phyloP scores from a whole-genome alignment of 768 basidiomycete genomes.

The Auricularia cornea region DNA sequence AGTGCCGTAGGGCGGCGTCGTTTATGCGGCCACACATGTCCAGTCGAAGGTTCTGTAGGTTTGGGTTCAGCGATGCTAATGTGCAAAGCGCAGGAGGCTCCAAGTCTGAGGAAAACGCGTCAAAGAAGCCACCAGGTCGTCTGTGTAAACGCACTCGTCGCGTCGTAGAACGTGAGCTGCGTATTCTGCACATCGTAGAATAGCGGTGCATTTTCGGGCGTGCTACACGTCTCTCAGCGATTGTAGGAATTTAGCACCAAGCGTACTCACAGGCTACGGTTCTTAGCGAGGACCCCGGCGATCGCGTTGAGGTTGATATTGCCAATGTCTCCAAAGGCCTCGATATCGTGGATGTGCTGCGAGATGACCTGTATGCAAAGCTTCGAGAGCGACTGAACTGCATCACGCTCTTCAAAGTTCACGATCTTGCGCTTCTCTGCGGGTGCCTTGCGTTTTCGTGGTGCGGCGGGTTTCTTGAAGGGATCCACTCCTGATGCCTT shows the following conservation, averaged over 20 bases:
- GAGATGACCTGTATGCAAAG: conserved; percentile 84
- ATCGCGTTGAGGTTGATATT: conserved; percentile 77
- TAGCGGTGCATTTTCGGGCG: conserved; percentile 65
- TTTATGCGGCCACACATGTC: conserved; percentile 82
- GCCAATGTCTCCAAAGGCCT: conserved; percentile 83
- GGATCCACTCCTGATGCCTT: conserved; percentile 72
- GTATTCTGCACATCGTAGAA: conserved; percentile 74
- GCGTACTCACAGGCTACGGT: conserved; percentile 63
- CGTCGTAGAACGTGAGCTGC: conserved; percentile 73
- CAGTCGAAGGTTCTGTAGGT: conserved; percentile 67
- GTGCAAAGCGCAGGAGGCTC: conserved; percentile 56
- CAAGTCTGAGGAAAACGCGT: conserved; percentile 45
- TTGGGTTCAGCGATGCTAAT: conserved; percentile 75
- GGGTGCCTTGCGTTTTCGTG: conserved; percentile 53
- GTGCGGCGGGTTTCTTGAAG: conserved; percentile 67
- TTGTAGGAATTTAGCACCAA: not conserved
- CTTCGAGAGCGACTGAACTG: conserved; percentile 61
- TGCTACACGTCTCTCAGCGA: conserved; percentile 36
- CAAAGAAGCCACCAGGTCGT: not conserved
- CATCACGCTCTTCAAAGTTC: conserved; percentile 52
- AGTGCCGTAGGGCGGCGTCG: conserved; percentile 46
- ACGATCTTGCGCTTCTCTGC: conserved; percentile 61
- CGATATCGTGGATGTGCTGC: conserved; percentile 81
- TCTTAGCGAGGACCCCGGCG: conserved; percentile 72
- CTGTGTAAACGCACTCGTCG: conserved; percentile 60